These are phyloP conservation scores for Excoecaria cochinchinensis DNA, from an alignment of 345 rosid species.

Conservation along the genomic window DNA sequence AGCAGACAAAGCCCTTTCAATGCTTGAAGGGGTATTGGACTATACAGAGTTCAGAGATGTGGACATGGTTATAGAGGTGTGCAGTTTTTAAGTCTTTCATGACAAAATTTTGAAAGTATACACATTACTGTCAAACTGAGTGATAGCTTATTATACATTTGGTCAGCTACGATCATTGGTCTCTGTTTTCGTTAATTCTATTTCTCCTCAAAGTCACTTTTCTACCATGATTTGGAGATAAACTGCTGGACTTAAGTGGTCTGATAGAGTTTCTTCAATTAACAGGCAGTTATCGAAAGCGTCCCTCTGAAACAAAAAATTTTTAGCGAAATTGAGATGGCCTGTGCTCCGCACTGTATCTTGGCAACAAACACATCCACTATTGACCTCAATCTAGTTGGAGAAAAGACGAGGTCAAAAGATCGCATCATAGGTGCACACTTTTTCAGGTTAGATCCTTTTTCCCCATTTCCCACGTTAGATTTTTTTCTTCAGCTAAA, in stretches of 20 bases:
- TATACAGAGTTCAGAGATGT: constrained; percentile 83
- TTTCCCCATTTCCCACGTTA: background rate
- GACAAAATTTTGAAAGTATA: background rate
- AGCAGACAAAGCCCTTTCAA: constrained; percentile 71
- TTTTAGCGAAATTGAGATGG: constrained; percentile 78
- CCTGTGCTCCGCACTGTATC: constrained; percentile 81
- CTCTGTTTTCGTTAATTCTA: background rate
- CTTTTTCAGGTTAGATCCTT: constrained; percentile 72
- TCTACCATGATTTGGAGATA: constrained; percentile 5
- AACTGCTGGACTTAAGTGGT: background rate
- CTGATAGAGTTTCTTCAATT: constrained; percentile 20
- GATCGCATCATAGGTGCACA: constrained; percentile 93
- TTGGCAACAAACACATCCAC: constrained; percentile 93
- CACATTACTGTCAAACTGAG: background rate
- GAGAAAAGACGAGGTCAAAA: constrained; percentile 71
- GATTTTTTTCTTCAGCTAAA: background rate
- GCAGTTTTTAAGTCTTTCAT: background rate
- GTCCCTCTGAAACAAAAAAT: constrained; percentile 81
- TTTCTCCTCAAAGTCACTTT: background rate
- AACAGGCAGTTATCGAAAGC: constrained; percentile 91
- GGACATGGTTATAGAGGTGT: constrained; percentile 94
- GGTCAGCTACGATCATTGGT: background rate
- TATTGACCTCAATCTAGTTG: constrained; percentile 70
- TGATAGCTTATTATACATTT: background rate
- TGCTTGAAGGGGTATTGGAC: constrained; percentile 77